Base-by-base conservation (phyloP, 768 basidiomycete genomes). In the Tephrocybe sp. region DNA sequence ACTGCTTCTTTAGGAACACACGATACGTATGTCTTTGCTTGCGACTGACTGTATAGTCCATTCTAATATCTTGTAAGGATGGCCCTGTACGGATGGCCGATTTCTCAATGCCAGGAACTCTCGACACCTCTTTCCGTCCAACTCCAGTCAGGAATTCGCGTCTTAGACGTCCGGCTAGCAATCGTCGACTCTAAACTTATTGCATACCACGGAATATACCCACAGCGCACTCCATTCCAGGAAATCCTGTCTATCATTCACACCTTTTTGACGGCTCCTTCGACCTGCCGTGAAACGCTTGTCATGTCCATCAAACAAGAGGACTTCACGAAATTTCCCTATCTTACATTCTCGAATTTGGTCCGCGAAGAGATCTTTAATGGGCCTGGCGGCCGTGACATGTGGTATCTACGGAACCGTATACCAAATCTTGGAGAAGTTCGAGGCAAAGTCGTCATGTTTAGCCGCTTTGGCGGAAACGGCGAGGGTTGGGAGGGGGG, bases 221-320 rank as follows among this genome's bases (percentile, higher is more conserved):
- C 89, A 0, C 79, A 95, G 61, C 72, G 78, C 40, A 77, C 84
- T 0, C 69, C 84, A 0, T 92, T 95, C 65, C 67, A 76, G 44
- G 70, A 74, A 26, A 86, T 95, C 41, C 75, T 96, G 9, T 49
- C 64, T 4, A 75, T 76, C 15, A 62, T 95, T 8, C 73, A 84
- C 56, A 54, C 66, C 3, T 96, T 89, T 67, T 79, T 95, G 31
- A 76, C 76, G 7, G 73, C 78, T 0, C 74, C 82, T 0, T 56
- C 58, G 3, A 79, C 88, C 1, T 72, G 69, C 8, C 75, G 72
- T 24, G 94, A 96, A 65, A 88, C 88, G 0, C 64, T 97, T 28
- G 79, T 97, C 24, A 83, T 95, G 72, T 93, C 86, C 13, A 79
- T 98, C 62, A 95, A 96, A 66, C 89, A 95, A 62, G 94, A 98